Evolutionary conservation across 2,329 filamentous ascomycete genomes (phyloP), one percentile per base, ranked within the genome.

Genomic region (Alternaria infectoria): DNA sequence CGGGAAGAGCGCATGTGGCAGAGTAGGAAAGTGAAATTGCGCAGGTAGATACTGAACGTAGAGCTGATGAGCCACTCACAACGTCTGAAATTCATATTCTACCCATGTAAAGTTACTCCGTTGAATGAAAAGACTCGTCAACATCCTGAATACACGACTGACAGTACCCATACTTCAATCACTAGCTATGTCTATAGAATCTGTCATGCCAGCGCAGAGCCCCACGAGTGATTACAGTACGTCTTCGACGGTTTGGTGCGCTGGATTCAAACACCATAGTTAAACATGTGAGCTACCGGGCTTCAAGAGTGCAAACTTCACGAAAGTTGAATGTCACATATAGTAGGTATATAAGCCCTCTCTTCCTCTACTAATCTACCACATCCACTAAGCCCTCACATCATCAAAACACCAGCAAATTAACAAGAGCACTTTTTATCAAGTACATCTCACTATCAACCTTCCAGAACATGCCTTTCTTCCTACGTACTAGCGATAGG

Each of bases 141-240:
- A 17, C 8, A 17, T n/a, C 0, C 36, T 10, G n/a, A n/a, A 40
- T 11, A 6, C 4, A 40, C n/a, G 3, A 0, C n/a, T 17, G 36
- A 6, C 15, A 40, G 15, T 1, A 2, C 36, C 2, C 0, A 40
- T 40, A 1, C 2, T 17, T 6, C 36, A 2, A 40, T 17, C 9
- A 6, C 9, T 9, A 6, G 36, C 15, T 17, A 40, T 40, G 5
- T 40, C 36, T n/a, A 3, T 40, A 0, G 8, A 11, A 40, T 1
- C 0, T 17, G 0, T 6, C 36, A 17, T 17, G 36, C n/a, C 36
- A 40, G 36, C 36, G 3, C 36, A 40, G 0, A 40, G 15, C 5
- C n/a, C 5, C 0, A 40, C 36, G n/a, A 40, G 36, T 3, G 36
- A 40, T 40, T 1, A n/a, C n/a, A 40, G 36, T 40, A 10, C 0